Conservation (phyloP, 2,329 filamentous ascomycete species). For the Arthroderma sp. region DNA sequence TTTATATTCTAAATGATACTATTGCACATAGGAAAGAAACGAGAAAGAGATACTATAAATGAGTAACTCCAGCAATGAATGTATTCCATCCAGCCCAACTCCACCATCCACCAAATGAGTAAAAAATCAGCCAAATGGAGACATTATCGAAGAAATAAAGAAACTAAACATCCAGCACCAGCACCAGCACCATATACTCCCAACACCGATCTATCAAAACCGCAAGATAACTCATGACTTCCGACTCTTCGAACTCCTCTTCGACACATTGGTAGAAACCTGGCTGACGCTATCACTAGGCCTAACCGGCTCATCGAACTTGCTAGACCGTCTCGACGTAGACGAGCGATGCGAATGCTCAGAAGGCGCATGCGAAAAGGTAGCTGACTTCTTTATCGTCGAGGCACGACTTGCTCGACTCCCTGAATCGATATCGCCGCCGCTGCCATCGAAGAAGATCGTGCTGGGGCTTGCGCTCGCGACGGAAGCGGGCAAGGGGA, state of each 20-base stretch:
- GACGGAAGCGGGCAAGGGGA: conserved; percentile 22
- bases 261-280: conserved; percentile 16
- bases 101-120: background rate
- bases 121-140: background rate
- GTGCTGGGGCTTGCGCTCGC: conserved; percentile 16
- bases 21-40: no score
- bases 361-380: background rate
- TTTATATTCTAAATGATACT: no score
- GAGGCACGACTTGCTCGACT: conserved; percentile 8
- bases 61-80: no score
- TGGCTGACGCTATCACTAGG: conserved; percentile 30
- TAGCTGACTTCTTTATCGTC: no score
- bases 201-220: background rate
- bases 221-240: background rate
- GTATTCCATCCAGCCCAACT: no score
- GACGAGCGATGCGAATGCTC: conserved; percentile 5
- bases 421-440: conserved; percentile 25
- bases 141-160: background rate
- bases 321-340: conserved; percentile 12
- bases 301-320: conserved; percentile 25
- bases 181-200: background rate
- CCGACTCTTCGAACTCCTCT: conserved; percentile 8
- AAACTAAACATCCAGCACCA: background rate
- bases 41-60: no score
- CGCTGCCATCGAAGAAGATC: conserved; percentile 13